Base-by-base conservation (phyloP, 164 flowering plant genomes). In the Echeveria elegans region DNA sequence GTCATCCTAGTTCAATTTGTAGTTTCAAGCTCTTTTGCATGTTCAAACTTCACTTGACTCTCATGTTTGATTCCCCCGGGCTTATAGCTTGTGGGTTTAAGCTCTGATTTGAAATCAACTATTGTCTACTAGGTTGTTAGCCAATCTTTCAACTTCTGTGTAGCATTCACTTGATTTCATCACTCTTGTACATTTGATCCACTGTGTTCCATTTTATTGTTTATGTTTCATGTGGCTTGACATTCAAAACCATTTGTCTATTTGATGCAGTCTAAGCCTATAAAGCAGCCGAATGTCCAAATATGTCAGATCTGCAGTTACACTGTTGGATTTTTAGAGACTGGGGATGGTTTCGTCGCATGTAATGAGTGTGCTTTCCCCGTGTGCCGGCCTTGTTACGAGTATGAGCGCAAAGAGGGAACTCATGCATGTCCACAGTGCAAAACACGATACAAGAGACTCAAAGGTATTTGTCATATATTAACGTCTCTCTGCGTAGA, bases 291-390 rank as follows among this genome's bases (percentile, higher is more conserved):
- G 80, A 82, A 75, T 75, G 90, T 89, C 31, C 91, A 86, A 71
- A 75, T 81, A 65, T 94, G 99, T 68, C 97, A 94, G 77, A 94
- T 94, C 26, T 94, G 99, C 78, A 90, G 97, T 29, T 96, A 87
- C 68, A 75, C 78, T 58, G 93, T 89, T 45, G 96, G 93, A 45
- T 50, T 86, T 63, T 84, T 85, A 1, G 85, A 79, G 1, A 72
- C 56, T 11, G 93, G 96, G 48, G 96, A 91, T 71, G 73, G 81
- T 15, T 94, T 94, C 80, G 97, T 94, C 63, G 97, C 99, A 66
- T 94, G 99, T 81, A 89, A 88, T 77, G 99, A 94, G 73, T 94
- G 99, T 82, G 99, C 85, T 4, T 94, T 91, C 72, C 99, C 99
- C 2, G 93, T 94, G 40, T 94, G 99, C 71, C 82, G 90, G 60